Percentiles rank a stretch among this genome's conserved stretches.
phyloP scores from a whole-genome alignment of 2,329 filamentous ascomycete species.

The Canariomyces notabilis region DNA sequence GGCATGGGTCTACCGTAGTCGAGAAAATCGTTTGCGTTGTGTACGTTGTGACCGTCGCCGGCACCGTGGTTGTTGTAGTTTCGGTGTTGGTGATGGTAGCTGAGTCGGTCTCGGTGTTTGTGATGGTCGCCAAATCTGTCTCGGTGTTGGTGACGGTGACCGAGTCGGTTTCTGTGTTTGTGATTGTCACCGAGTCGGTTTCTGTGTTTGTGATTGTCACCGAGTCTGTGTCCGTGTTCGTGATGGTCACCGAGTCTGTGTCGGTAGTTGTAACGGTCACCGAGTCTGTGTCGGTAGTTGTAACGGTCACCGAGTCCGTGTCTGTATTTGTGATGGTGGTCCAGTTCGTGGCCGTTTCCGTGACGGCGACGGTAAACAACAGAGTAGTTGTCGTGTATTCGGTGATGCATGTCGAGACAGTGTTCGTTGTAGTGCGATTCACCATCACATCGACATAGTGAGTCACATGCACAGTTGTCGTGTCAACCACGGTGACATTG shows the following conservation, averaged over 20 bases:
- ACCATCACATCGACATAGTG: constrained; percentile 16
- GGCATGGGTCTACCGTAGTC: constrained; percentile 27
- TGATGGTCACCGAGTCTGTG: constrained; percentile 16
- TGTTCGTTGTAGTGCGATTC: constrained; percentile 15
- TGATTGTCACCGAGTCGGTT: constrained; percentile 11
- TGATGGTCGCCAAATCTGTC: constrained; percentile 2
- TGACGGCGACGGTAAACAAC: constrained; percentile 15
- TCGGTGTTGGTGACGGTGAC: not conserved
- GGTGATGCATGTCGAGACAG: constrained; percentile 10
- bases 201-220: constrained; percentile 14
- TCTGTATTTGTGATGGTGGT: constrained; percentile 17
- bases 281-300: constrained; percentile 13
- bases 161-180: not conserved
- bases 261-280: constrained; percentile 15
- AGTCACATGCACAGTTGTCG: constrained; percentile 12
- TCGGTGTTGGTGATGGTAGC: constrained; percentile 3
- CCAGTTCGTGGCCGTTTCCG: constrained; percentile 11
- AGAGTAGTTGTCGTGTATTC: constrained; percentile 20
- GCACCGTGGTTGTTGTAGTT: constrained; percentile 16
- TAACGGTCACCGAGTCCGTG: constrained; percentile 13
- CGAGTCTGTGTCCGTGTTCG: constrained; percentile 14
- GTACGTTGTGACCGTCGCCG: constrained; percentile 20
- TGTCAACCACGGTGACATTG: constrained; percentile 16
- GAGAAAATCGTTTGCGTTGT: constrained; percentile 25
- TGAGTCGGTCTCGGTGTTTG: constrained; percentile 2